Percentiles rank a stretch among this genome's conserved stretches.
These are phyloP conservation scores for Spathaspora sp. DNA, from an alignment of 1,139 yeast genomes.

Conservation along the genomic window DNA sequence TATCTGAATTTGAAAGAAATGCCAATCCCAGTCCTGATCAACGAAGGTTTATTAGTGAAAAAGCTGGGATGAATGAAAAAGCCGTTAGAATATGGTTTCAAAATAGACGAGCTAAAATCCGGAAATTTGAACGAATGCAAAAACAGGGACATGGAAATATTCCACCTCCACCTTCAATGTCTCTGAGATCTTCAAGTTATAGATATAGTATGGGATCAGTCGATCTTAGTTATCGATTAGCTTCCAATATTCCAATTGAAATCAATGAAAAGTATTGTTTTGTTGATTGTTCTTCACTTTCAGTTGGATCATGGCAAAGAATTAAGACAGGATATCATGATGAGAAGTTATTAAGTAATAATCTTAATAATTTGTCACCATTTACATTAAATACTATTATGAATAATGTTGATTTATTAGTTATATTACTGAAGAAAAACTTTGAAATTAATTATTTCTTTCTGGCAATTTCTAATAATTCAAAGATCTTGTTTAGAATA, in stretches of 20 bases:
- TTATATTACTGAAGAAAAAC: slow-evolving; percentile 66
- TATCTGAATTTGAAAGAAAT: slow-evolving; percentile 68
- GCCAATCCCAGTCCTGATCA: slow-evolving; percentile 70
- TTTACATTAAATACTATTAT: slow-evolving; percentile 59
- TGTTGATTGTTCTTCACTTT: slow-evolving; percentile 62
- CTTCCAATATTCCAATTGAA: slow-evolving; percentile 42
- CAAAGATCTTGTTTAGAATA: slow-evolving; percentile 67
- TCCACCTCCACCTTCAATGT: slow-evolving; percentile 9
- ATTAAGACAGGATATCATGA: slow-evolving; percentile 61
- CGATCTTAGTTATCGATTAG: neutral
- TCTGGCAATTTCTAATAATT: slow-evolving; percentile 63
- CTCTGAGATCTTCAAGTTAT: slow-evolving; percentile 6
- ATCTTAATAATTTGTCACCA: slow-evolving; percentile 64
- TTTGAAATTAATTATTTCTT: slow-evolving; percentile 73
- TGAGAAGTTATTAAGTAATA: slow-evolving; percentile 37
- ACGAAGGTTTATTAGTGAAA: slow-evolving; percentile 68
- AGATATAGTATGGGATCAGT: slow-evolving; percentile 5
- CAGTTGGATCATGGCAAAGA: slow-evolving; percentile 81
- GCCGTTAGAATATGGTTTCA: slow-evolving; percentile 97
- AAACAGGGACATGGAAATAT: slow-evolving; percentile 2
- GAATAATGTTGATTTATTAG: slow-evolving; percentile 66
- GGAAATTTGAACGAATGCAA: slow-evolving; percentile 53
- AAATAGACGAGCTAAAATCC: slow-evolving; percentile 79
- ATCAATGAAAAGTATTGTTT: slow-evolving; percentile 67
- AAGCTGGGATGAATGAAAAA: slow-evolving; percentile 85